phyloP scores from a whole-genome alignment of 2,329 filamentous ascomycete species.

The Fusarium sp. region DNA sequence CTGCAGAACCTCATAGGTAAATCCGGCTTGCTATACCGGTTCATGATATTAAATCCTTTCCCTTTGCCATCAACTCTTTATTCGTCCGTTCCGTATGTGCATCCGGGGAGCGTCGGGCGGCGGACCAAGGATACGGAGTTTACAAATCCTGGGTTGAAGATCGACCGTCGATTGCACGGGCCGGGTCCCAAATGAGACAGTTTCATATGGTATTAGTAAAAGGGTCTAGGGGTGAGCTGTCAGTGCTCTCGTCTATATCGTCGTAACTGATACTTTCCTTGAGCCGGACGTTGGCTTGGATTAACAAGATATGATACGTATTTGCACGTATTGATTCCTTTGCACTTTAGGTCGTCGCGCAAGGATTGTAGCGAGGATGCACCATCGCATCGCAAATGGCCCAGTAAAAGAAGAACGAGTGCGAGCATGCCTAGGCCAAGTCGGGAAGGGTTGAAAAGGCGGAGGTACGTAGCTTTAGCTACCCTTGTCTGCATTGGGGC shows the following conservation, averaged over 20 bases:
- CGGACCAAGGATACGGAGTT: constrained; percentile 39
- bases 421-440: constrained; percentile 21
- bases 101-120: constrained; percentile 1
- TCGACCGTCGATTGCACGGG: constrained; percentile 25
- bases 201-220: constrained; percentile 38
- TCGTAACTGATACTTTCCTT: not conserved
- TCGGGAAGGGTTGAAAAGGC: constrained; percentile 39
- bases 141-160: constrained; percentile 27
- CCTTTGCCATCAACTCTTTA: not conserved
- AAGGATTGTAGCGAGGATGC: constrained; percentile 17
- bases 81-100: not conserved
- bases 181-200: constrained; percentile 32
- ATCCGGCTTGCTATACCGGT: not conserved
- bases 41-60: constrained; percentile 15
- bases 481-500: constrained; percentile 30
- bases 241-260: not conserved
- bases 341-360: constrained; percentile 8
- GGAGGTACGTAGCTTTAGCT: constrained; percentile 40
- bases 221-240: constrained; percentile 6
- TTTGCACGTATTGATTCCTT: not conserved
- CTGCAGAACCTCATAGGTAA: constrained; percentile 1
- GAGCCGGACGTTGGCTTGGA: not conserved
- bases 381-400: constrained; percentile 15
- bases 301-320: constrained; percentile 1
- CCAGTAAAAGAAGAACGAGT: constrained; percentile 24